Percentiles rank a stretch among this genome's conserved stretches.
phyloP scores from a whole-genome alignment of 2,329 filamentous ascomycete species.

The Calonectria fujianensis region DNA sequence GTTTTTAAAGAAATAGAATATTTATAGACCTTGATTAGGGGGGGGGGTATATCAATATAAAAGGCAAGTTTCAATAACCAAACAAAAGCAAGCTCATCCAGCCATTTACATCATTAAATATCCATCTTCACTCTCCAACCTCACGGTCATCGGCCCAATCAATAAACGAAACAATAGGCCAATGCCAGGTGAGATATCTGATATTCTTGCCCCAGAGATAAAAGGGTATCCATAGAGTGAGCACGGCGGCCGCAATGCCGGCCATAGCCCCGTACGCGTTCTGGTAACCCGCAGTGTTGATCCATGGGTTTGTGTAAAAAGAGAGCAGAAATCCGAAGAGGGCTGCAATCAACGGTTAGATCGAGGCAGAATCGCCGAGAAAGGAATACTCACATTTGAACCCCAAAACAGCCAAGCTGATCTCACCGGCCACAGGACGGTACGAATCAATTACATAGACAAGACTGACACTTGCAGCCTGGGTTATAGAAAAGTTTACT shows the following conservation, averaged over 20 bases:
- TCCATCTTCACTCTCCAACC: slow-evolving; percentile 68
- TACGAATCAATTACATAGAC: slow-evolving; percentile 76
- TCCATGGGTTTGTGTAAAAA: slow-evolving; percentile 78
- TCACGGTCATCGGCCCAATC: slow-evolving; percentile 73
- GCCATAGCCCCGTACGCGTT: slow-evolving; percentile 75
- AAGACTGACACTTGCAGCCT: slow-evolving; percentile 73
- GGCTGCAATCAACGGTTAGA: slow-evolving; percentile 57
- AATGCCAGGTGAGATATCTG: slow-evolving; percentile 68
- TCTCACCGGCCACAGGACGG: slow-evolving; percentile 74
- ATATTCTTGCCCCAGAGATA: slow-evolving; percentile 72
- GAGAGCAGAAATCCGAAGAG: slow-evolving; percentile 75
- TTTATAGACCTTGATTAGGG: slow-evolving; percentile 19
- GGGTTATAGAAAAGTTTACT: slow-evolving; percentile 75
- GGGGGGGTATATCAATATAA: slow-evolving; percentile 28
- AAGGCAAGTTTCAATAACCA: slow-evolving; percentile 26
- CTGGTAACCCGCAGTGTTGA: slow-evolving; percentile 68
- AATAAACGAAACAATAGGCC: slow-evolving; percentile 67
- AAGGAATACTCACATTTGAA: slow-evolving; percentile 69
- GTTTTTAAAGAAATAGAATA: slow-evolving; percentile 1
- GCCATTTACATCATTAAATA: not conserved
- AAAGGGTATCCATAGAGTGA: slow-evolving; percentile 70
- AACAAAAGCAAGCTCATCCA: slow-evolving; percentile 2
- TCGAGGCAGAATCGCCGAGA: not conserved
- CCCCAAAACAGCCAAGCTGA: slow-evolving; percentile 70
- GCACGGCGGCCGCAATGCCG: slow-evolving; percentile 68